Base-by-base conservation (phyloP, 1,284 basidiomycete species). In the Violaceomyces palustris region DNA sequence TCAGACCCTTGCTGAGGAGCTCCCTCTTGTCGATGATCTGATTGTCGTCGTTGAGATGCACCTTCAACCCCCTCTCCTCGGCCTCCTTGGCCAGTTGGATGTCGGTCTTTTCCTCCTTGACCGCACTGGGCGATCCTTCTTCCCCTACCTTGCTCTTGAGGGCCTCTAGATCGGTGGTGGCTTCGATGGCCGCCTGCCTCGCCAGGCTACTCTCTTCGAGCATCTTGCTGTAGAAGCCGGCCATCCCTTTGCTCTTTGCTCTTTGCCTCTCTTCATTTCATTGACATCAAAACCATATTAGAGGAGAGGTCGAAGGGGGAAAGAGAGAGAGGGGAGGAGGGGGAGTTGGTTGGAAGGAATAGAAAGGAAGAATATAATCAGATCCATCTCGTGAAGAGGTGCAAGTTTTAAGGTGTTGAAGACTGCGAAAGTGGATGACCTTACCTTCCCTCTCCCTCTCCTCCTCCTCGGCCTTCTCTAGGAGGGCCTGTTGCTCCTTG, bases 11-110 rank as follows among this genome's bases (percentile, higher is more conserved):
- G 25, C 83, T 82, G 30, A 98, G 79, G 8, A 99, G 78, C 33
- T 93, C 87, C 43, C 92, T 85, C 69, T 93, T 91, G 78, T 98
- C 93, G 38, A 99, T 86, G 38, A 98, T 88, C 74, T 94, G 87
- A 66, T 91, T 91, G 64, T 97, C 92, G 73, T 98, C 94, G 74
- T 98, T 98, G 38, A 97, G 77, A 74, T 96, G 92, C 30, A 98
- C 85, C n/a, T 83, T 79, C 73, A 87, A 86, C 15, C 91, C 92
- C 60, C 79, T 81, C 47, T 79, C 77, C 12, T 85, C 86, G 42
- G 79, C 73, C 52, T 76, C 80, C 30, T 41, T 45, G 6, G 84
- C 88, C 30, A 85, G 79, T 69, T 85, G 84, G 42, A 80, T 69
- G 74, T 90, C 88, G 12, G 27, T 28, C n/a, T 9, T 28, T 28